These are phyloP conservation scores for Talaromyces sp. DNA, from an alignment of 2,329 filamentous ascomycete species.

Conservation along the genomic window DNA sequence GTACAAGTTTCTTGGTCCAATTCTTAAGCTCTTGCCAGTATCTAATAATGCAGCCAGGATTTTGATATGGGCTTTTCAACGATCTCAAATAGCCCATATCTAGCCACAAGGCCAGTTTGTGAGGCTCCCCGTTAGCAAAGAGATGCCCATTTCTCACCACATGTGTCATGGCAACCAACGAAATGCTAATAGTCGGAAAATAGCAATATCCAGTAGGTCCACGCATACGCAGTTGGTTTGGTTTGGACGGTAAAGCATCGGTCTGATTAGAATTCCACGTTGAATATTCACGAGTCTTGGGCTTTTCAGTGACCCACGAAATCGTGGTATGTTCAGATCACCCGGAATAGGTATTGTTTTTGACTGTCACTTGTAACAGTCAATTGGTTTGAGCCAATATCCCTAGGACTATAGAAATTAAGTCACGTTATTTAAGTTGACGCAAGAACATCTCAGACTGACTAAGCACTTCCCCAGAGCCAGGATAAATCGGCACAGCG, in stretches of 20 bases:
- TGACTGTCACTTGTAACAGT: neutral
- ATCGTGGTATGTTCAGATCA: neutral
- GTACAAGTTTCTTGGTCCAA: neutral
- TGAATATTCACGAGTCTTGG: neutral
- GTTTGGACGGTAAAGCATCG: neutral
- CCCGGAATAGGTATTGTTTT: neutral
- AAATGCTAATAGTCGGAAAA: neutral
- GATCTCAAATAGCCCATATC: no score
- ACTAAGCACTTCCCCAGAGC: neutral
- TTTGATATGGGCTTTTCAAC: no score
- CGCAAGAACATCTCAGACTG: neutral
- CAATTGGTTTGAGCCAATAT: neutral
- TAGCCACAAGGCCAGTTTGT: no score
- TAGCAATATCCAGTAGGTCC: neutral
- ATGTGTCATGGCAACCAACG: no score
- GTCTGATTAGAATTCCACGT: neutral
- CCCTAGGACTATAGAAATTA: no score
- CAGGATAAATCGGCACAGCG: constrained; percentile 27
- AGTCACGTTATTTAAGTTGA: no score
- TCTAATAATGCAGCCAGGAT: no score
- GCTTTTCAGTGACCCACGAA: neutral
- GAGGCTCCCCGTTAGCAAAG: no score
- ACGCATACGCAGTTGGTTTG: neutral
- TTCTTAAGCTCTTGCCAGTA: no score
- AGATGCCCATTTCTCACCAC: no score